Base-by-base conservation (phyloP, 2,329 filamentous ascomycete species). In the Plectosphaerella sp. region DNA sequence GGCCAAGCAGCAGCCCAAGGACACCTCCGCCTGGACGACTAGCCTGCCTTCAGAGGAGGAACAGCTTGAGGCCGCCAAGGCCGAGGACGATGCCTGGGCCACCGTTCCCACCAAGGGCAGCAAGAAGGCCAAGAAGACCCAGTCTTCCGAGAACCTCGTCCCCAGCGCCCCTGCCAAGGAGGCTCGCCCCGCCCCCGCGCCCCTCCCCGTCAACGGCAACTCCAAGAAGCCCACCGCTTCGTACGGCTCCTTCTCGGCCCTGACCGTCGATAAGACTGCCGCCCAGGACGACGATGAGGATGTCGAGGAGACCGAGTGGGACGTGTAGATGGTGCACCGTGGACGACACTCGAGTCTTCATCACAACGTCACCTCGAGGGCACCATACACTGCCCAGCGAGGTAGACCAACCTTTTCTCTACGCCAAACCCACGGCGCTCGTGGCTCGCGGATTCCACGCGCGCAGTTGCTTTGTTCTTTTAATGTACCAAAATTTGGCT, bases 31-130 rank as follows among this genome's bases (percentile, higher is more conserved):
- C 54, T 82, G 78, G 77, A 70, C 76, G 25, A 70, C 77, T 5
- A 71, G 75, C 10, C 68, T 82, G 2, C 79, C 79, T 3, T 83
- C 82, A 0, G 81, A 85, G 64, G 82, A 86, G 65, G 79, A 84
- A 67, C 82, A 85, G 69, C 71, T 84, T 58, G 75, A 83, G 68
- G 70, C 79, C 64, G 72, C 83, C 51, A 77, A 77, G 59, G 70
- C 70, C 18, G 72, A 77, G 25, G 70, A 66, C 18, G 74, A 78
- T 47, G 76, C 83, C 58, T 87, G 83, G 83, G 83, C 72, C 64
- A 83, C 82, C 33, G 83, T 87, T 48, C 70, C 70, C 56, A 67
- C 67, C 20, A 77, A 73, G 62, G 67, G 65, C 59, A 60, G 64
- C 48, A 70, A 70, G 64, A 74, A 72, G 64, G 71, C 66, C 52